A percentile compares a stretch with the other conserved stretches of the same genome.
Conservation (phyloP, 148 eudicot species). For the Linanthus parryae region DNA sequence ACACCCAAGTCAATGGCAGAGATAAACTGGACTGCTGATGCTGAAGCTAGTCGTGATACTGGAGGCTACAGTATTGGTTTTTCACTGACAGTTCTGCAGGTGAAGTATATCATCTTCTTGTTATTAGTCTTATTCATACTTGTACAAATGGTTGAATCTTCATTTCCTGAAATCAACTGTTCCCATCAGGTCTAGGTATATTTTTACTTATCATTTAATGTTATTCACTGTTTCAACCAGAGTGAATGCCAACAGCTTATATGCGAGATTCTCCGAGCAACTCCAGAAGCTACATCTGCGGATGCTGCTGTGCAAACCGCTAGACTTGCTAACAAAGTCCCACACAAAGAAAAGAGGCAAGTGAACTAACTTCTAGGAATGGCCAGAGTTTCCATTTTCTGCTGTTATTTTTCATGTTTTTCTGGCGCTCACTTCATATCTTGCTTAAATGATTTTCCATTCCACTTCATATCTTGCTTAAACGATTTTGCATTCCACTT, state of each 20-base stretch:
- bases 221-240: slow-evolving; percentile 25
- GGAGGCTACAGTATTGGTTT: slow-evolving; percentile 94
- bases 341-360: slow-evolving; percentile 85
- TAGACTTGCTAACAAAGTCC: slow-evolving; percentile 80
- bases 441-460: too few relatives aligned
- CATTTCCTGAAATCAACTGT: neutral
- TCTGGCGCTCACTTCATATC: neutral
- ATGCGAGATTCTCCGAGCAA: slow-evolving; percentile 96
- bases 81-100: slow-evolving; percentile 92
- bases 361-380: slow-evolving; percentile 12
- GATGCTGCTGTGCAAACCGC: slow-evolving; percentile 98
- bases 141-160: too few relatives aligned
- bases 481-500: too few relatives aligned
- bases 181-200: neutral
- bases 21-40: slow-evolving; percentile 65
- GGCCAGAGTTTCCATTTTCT: neutral
- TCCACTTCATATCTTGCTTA: too few relatives aligned
- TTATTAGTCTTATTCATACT: too few relatives aligned
- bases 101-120: slow-evolving; percentile 20
- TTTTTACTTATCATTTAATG: slow-evolving; percentile 7
- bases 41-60: slow-evolving; percentile 67
- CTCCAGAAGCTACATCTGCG: slow-evolving; percentile 97
- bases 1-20: slow-evolving; percentile 79
- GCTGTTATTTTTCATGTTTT: neutral
- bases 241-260: slow-evolving; percentile 99